Evolutionary conservation across 2,329 filamentous ascomycete species (phyloP), one percentile per base, ranked within the genome.

Genomic region (Rutstroemia sp.): DNA sequence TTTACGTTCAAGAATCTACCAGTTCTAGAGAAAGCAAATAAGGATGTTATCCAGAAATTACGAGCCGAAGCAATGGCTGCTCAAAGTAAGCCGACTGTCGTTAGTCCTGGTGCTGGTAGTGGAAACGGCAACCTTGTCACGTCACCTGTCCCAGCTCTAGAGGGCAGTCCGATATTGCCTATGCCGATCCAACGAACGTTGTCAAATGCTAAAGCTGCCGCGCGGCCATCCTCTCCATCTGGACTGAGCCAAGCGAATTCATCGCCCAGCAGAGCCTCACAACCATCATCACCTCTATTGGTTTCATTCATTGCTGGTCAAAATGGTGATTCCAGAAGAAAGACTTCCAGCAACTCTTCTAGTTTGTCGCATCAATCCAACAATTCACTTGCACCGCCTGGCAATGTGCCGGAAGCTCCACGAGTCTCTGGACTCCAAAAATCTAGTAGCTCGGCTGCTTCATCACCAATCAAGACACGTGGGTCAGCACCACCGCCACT

Each of bases 1-100:
- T 99, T 99, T 72, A 84, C 90, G 41, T 99, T 96, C 78, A 99
- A 99, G 75, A 99, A 99, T 66, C 75, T 99, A 49, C 92, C 92
- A 0, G 92, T 97, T 19, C 78, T 99, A 18, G 94, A 97, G 67
- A 97, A 96, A 71, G 94, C 94, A 54, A 99, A 99, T 73, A 99
- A 99, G 70, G 94, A 99, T 66, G 91, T 97, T 30, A 96, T 99
- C 34, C 92, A 97, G 66, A 97, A 97, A 71, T 77, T 99, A 57
- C 86, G 92, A 10, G 90, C 92, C 21, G 92, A 97, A 71, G 92
- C 94, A 3, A 79, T 96, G 74, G 91, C 82, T 2, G 73, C 77
- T 2, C 82, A 85, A 63, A 81, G 71, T 66, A 85, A 85, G 66
- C 66, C 72, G 38, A 49, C 49, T 12, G 51, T 61, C 18, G 54